Evolutionary conservation across 2,329 filamentous ascomycete genomes (phyloP).

Genomic region (Pseudogymnoascus sp.): DNA sequence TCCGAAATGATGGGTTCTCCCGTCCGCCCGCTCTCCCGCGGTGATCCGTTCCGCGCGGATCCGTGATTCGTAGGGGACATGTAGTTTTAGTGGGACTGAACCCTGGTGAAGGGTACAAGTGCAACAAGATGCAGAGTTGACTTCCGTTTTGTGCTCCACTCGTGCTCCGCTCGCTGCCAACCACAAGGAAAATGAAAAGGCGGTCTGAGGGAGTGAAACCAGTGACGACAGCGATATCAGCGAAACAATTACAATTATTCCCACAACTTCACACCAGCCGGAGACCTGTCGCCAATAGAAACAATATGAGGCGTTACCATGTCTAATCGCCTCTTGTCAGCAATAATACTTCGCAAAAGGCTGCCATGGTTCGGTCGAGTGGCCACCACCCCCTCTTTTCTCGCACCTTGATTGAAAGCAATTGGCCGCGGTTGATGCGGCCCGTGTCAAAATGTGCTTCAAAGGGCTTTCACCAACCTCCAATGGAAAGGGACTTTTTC

Average conservation of each 20-base stretch:
- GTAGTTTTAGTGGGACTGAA: constrained; percentile 2
- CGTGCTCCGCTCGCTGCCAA: constrained; percentile 3
- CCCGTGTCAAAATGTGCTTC: not conserved
- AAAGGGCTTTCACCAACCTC: not conserved
- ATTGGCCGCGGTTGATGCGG: constrained; percentile 4
- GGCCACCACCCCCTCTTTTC: not conserved
- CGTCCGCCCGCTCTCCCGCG: constrained; percentile 8
- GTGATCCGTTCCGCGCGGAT: constrained; percentile 6
- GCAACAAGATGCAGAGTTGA: not conserved
- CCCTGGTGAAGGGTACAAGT: constrained; percentile 2
- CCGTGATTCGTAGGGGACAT: constrained; percentile 8
- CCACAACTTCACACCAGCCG: constrained; percentile 4
- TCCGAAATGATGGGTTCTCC: constrained; percentile 3
- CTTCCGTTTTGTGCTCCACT: not conserved
- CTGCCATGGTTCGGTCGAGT: not conserved
- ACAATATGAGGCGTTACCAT: not conserved
- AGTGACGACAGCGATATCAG: not conserved
- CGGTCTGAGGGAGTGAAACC: not conserved
- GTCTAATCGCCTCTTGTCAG: constrained; percentile 1
- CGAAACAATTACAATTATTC: not conserved
- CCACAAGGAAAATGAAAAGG: constrained; percentile 3
- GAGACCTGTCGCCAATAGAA: not conserved
- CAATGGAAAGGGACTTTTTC: not conserved
- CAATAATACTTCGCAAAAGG: not conserved
- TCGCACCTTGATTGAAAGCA: not conserved